These are phyloP conservation scores for Phytophthora tentaculata DNA, from an alignment of 352 stramenopile species.

Conservation along the genomic window DNA sequence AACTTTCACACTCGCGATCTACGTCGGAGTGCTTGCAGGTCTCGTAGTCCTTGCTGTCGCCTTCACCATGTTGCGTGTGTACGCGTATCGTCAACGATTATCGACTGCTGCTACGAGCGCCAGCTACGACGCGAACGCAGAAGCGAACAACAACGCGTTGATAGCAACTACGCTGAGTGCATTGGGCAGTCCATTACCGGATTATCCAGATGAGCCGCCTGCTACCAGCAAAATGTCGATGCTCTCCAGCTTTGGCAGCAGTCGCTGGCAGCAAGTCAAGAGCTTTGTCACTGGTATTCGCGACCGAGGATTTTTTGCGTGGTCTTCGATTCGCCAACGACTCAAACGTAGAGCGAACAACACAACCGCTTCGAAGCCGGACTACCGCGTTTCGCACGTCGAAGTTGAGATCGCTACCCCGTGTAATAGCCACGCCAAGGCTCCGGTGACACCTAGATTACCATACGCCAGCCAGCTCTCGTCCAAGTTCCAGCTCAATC, in stretches of 20 bases:
- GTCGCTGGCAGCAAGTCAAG: slow-evolving; percentile 21
- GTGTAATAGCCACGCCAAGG: slow-evolving; percentile 5
- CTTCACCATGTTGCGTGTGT: slow-evolving; percentile 29
- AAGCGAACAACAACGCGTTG: slow-evolving; percentile 12
- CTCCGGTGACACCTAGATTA: slow-evolving; percentile 14
- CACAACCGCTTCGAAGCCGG: not conserved
- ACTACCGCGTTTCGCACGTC: slow-evolving; percentile 8
- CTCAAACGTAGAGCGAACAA: slow-evolving; percentile 6
- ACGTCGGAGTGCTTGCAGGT: slow-evolving; percentile 26
- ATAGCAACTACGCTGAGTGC: slow-evolving; percentile 35
- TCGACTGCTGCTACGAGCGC: slow-evolving; percentile 21
- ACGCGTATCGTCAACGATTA: slow-evolving; percentile 24
- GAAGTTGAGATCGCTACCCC: slow-evolving; percentile 32
- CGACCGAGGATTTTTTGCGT: slow-evolving; percentile 2
- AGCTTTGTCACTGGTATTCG: slow-evolving; percentile 18
- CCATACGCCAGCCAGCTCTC: slow-evolving; percentile 24
- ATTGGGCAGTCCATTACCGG: slow-evolving; percentile 23
- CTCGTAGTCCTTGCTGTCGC: slow-evolving; percentile 22
- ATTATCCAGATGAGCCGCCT: slow-evolving; percentile 8
- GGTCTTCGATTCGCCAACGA: slow-evolving; percentile 13
- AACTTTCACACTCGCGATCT: slow-evolving; percentile 33
- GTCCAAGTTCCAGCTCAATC: slow-evolving; percentile 30
- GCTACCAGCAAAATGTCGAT: slow-evolving; percentile 19
- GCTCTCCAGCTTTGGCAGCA: slow-evolving; percentile 12
- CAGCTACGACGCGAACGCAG: slow-evolving; percentile 17